phyloP scores from a whole-genome alignment of 129 eudicot species.

The Dittrichia graveolens region DNA sequence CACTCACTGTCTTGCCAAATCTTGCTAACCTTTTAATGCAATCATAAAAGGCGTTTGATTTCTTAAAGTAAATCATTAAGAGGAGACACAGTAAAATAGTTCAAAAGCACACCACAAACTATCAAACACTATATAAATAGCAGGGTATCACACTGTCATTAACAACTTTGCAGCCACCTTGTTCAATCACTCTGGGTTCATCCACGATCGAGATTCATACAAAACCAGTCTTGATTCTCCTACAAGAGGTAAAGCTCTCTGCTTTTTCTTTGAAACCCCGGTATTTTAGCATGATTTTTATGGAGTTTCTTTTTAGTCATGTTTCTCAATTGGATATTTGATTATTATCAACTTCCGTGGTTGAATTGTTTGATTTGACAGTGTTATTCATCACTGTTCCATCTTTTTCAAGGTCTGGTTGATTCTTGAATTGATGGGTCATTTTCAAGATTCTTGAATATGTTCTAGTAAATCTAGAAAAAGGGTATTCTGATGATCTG shows the following conservation, averaged over 20 bases:
- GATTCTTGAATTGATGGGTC: constrained; percentile 48
- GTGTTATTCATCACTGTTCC: constrained; percentile 1
- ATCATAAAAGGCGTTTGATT: constrained; percentile 30
- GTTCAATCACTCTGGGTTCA: constrained; percentile 26
- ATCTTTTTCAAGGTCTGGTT: constrained; percentile 39
- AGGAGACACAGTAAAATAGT: constrained; percentile 21
- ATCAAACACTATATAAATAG: constrained; percentile 36
- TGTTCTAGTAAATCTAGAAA: constrained; percentile 38
- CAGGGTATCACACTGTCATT: constrained; percentile 22
- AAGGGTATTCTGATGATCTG: constrained; percentile 44
- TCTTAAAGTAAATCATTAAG: constrained; percentile 29
- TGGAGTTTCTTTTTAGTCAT: constrained; percentile 2
- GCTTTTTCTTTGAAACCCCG: background rate
- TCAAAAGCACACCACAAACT: constrained; percentile 27
- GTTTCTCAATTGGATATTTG: constrained; percentile 25
- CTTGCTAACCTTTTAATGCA: constrained; percentile 39
- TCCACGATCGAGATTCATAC: constrained; percentile 22
- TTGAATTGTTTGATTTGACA: constrained; percentile 28
- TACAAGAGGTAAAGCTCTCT: constrained; percentile 36
- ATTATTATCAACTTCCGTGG: constrained; percentile 21
- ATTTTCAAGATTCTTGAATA: constrained; percentile 42
- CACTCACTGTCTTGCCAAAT: constrained; percentile 41
- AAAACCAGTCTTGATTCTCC: constrained; percentile 18
- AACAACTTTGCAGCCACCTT: constrained; percentile 34
- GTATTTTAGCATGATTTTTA: background rate